Conservation (phyloP, 2,329 filamentous ascomycete species). For the Aspergillus ibericus region DNA sequence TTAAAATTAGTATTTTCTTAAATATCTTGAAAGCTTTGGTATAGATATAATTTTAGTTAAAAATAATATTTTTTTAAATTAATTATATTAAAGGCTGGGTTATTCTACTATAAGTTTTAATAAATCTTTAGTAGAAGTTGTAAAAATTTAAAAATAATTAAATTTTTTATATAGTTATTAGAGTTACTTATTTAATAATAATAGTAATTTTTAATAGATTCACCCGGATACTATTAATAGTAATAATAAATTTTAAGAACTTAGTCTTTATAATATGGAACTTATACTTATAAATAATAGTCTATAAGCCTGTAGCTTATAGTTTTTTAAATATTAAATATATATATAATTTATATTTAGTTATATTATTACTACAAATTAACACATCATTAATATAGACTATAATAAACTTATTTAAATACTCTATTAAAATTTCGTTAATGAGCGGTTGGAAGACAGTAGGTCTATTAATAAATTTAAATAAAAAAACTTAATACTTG, state of each 20-base stretch:
- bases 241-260: too few species aligned
- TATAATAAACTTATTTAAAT: not conserved
- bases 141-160: too few species aligned
- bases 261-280: too few species aligned
- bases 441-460: not conserved
- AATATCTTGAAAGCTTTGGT: too few species aligned
- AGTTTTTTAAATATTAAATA: not conserved
- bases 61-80: too few species aligned
- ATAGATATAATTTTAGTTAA: too few species aligned
- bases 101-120: too few species aligned
- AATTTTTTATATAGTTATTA: not conserved
- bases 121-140: too few species aligned
- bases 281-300: too few species aligned
- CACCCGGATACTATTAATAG: too few species aligned
- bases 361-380: not conserved
- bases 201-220: not conserved
- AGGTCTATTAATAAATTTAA: not conserved
- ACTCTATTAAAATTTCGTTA: not conserved
- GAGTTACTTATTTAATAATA: not conserved
- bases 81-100: too few species aligned
- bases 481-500: not conserved
- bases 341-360: not conserved
- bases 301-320: not conserved
- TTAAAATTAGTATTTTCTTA: too few species aligned
- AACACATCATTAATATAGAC: not conserved